Percentiles rank a stretch among this genome's conserved stretches.
phyloP scores from a whole-genome alignment of 2,329 filamentous ascomycete species.

The Trichoderma semiorbis region DNA sequence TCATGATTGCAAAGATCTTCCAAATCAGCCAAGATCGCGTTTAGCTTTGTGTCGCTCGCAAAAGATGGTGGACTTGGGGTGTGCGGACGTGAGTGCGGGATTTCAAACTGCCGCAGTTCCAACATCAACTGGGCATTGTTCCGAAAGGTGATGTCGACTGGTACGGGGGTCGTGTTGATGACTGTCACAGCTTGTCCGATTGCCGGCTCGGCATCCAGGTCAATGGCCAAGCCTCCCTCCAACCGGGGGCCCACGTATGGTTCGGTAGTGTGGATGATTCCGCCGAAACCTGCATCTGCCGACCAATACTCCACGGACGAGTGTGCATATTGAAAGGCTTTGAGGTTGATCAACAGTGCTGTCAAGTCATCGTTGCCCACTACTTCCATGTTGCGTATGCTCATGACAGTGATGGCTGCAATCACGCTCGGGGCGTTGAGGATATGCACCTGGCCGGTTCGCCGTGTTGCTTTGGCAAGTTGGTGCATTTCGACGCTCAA shows the following conservation, averaged over 20 bases:
- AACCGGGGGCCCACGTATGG: not conserved
- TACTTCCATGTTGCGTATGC: no score
- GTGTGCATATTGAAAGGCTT: not conserved
- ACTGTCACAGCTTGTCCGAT: not conserved
- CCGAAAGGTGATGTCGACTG: not conserved
- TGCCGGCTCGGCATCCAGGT: not conserved
- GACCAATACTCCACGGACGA: not conserved
- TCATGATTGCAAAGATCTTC: no score
- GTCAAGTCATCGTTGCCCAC: not conserved
- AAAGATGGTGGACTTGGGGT: no score
- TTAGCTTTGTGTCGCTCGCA: no score
- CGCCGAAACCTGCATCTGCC: not conserved
- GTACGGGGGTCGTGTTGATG: not conserved
- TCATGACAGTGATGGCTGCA: not conserved
- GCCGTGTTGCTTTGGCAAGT: not conserved
- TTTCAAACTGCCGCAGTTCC: not conserved
- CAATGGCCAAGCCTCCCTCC: not conserved
- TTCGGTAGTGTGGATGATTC: not conserved
- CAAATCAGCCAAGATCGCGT: no score
- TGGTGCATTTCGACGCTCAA: not conserved
- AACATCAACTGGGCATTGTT: not conserved
- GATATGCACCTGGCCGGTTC: not conserved
- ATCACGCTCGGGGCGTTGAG: not conserved
- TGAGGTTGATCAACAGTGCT: not conserved
- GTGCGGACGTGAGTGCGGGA: not conserved